phyloP scores from a whole-genome alignment of 1,139 yeast genomes.

The Suhomyces atakaporum region DNA sequence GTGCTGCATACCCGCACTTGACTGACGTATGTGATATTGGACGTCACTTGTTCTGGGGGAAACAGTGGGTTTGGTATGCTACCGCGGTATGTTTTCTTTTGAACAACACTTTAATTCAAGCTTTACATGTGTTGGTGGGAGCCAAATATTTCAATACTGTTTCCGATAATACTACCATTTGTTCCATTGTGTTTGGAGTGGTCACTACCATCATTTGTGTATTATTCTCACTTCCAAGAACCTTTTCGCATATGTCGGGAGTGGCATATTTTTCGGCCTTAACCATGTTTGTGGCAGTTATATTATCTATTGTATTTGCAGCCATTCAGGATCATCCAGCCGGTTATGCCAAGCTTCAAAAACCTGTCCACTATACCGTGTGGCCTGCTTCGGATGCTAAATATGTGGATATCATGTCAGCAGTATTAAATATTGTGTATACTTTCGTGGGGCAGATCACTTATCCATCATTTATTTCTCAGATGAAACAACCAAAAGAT shows the following conservation, averaged over 20 bases:
- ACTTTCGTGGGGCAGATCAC: constrained; percentile 67
- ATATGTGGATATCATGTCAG: constrained; percentile 57
- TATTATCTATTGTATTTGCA: constrained; percentile 54
- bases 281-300: constrained; percentile 59
- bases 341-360: constrained; percentile 29
- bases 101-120: constrained; percentile 59
- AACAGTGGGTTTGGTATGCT: constrained; percentile 55
- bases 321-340: constrained; percentile 54
- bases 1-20: constrained; percentile 53
- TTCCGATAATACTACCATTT: constrained; percentile 47
- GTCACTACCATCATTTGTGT: constrained; percentile 51
- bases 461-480: constrained; percentile 61
- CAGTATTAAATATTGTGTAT: constrained; percentile 59
- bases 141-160: constrained; percentile 62
- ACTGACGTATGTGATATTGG: constrained; percentile 62
- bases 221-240: constrained; percentile 55
- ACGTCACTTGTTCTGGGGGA: constrained; percentile 54
- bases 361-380: constrained; percentile 44
- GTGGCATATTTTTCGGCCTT: constrained; percentile 55
- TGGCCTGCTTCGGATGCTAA: constrained; percentile 56
- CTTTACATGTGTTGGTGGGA: constrained; percentile 59
- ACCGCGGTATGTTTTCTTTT: constrained; percentile 56
- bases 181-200: constrained; percentile 54
- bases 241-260: constrained; percentile 52
- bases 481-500: constrained; percentile 59